Evolutionary conservation across 768 basidiomycete species (phyloP), one percentile per base, ranked within the genome.

Genomic region (Auriscalpium vulgare): DNA sequence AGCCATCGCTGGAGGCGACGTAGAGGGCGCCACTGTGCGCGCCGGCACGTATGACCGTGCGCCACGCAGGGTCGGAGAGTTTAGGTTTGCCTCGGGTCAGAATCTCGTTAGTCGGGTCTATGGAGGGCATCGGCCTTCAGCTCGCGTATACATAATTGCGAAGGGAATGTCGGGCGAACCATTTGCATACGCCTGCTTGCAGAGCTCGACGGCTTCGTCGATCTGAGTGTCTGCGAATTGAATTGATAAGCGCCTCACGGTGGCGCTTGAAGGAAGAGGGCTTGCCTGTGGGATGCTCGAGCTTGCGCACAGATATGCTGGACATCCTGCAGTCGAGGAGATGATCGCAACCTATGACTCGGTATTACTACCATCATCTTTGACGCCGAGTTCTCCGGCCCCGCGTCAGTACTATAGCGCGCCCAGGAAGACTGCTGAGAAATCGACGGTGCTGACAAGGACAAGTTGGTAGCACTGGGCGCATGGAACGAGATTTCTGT

Each of bases 341-440:
- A 29, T 29, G 29, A 4, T 29, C 29, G 29, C 29, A 29, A 29
- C 4, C 2, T 29, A 2, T 21, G 21, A 21, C 21, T 21, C 21
- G 21, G 21, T 21, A 21, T 21, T n/a, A n/a, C n/a, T n/a, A n/a
- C n/a, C 21, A 21, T 21, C 21, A 21, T 1, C 3, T 21, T 21
- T 21, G 21, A 21, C 21, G 21, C 29, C 29, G 29, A 29, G 29
- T 29, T 29, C 29, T 29, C 29, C 29, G 29, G 29, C 4, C 29
- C 29, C 29, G 29, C 29, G 7, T 29, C 29, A 7, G 29, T 60
- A 21, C n/a, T n/a, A n/a, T n/a, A 57, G 61, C 59, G 59, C 21
- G 21, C 21, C 59, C 58, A 61, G 50, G 29, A 38, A 59, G 37
- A 51, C 37, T 44, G 5, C 3, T 21, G 54, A 55, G 59, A 60